A percentile compares a stretch with the other conserved stretches of the same genome.
Evolutionary conservation across 2,329 filamentous ascomycete genomes (phyloP).

Genomic region (Cladosporium sp.): DNA sequence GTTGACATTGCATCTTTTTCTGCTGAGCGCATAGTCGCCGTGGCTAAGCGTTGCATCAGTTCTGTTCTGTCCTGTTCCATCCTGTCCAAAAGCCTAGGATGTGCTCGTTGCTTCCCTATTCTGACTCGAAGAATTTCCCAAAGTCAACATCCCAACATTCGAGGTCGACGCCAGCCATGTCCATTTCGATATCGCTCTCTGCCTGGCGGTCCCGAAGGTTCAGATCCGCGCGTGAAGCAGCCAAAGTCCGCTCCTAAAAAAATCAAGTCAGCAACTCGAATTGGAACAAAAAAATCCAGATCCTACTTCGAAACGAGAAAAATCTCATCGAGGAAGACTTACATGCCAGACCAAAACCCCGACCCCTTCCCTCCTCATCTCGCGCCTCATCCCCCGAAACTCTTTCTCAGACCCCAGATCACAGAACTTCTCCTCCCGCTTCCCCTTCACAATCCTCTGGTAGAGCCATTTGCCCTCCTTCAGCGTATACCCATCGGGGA

Average conservation of each 20-base stretch:
- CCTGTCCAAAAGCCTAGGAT: neutral
- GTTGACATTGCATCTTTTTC: neutral
- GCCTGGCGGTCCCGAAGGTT: neutral
- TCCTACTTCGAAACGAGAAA: no score
- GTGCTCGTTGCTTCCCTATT: neutral
- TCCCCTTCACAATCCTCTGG: neutral
- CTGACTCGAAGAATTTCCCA: neutral
- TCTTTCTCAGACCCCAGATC: neutral
- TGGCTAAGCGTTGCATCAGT: neutral
- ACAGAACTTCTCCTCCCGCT: neutral
- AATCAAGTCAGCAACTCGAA: neutral
- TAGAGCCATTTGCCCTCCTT: neutral
- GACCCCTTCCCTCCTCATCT: neutral
- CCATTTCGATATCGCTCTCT: neutral
- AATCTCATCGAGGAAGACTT: neutral
- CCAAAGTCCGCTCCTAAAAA: neutral
- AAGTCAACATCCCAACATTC: neutral
- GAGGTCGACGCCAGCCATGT: neutral
- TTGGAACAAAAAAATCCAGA: no score
- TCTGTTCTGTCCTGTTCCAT: neutral
- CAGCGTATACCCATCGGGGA: neutral
- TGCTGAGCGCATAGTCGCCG: neutral
- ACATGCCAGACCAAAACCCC: slow-evolving; percentile 13
- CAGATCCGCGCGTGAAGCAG: neutral
- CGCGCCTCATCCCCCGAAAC: neutral